These are phyloP conservation scores for Macadamia tetraphylla DNA, from an alignment of 164 flowering plant species.

Conservation along the genomic window DNA sequence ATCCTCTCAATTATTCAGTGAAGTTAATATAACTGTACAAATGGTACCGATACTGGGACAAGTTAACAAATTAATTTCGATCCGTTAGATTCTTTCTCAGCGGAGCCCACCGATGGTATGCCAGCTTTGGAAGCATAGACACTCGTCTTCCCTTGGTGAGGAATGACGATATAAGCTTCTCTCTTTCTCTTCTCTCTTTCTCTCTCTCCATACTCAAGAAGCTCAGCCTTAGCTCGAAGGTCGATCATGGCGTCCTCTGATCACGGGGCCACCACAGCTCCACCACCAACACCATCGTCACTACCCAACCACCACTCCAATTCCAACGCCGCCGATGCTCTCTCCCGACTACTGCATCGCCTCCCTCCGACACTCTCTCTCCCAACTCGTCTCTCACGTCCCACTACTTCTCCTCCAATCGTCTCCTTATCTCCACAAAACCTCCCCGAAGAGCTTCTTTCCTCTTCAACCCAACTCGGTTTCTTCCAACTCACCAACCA, in stretches of 20 bases:
- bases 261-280: conserved; percentile 47
- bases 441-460: conserved; percentile 10
- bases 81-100: too few relatives aligned
- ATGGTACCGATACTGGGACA: too few relatives aligned
- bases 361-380: conserved; percentile 63
- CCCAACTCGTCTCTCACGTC: conserved; percentile 40
- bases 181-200: too few relatives aligned
- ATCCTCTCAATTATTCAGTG: too few relatives aligned
- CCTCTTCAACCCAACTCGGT: conserved; percentile 37
- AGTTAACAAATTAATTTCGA: too few relatives aligned
- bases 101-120: too few relatives aligned
- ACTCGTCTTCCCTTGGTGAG: too few relatives aligned
- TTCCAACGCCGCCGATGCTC: conserved; percentile 38
- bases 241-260: conserved; percentile 36
- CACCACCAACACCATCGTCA: conserved; percentile 77
- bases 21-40: too few relatives aligned
- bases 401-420: conserved; percentile 27
- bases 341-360: conserved; percentile 57
- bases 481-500: conserved; percentile 61
- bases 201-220: too few relatives aligned
- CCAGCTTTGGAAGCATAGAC: too few relatives aligned
- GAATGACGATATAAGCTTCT: too few relatives aligned
- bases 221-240: too few relatives aligned
- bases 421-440: conserved; percentile 30
- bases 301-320: conserved; percentile 27